Conservation (phyloP, 768 basidiomycete species). For the Suillus fuscotomentosus region DNA sequence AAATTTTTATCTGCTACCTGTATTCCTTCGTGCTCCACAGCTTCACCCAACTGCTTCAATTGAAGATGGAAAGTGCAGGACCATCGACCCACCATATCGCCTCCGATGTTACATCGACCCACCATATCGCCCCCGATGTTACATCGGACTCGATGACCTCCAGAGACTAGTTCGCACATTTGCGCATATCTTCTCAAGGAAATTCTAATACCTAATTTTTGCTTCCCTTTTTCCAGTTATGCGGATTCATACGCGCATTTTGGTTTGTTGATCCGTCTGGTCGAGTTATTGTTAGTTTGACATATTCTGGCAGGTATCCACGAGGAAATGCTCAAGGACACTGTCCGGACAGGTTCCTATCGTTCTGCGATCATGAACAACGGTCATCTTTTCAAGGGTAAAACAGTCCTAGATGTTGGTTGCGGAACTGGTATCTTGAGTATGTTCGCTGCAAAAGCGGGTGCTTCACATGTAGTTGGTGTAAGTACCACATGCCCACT, state of each 20-base stretch:
- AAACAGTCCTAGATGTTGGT: slow-evolving; percentile 96
- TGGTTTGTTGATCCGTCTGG: slow-evolving; percentile 45
- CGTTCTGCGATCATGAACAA: slow-evolving; percentile 94
- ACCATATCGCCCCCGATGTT: slow-evolving; percentile 9
- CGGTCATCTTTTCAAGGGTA: slow-evolving; percentile 92
- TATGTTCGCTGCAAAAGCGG: slow-evolving; percentile 97
- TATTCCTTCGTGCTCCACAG: not conserved
- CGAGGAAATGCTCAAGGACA: slow-evolving; percentile 99
- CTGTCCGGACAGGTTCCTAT: slow-evolving; percentile 93
- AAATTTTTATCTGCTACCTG: not conserved
- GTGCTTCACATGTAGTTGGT: slow-evolving; percentile 91
- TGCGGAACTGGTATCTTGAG: slow-evolving; percentile 98
- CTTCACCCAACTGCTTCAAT: slow-evolving; percentile 5
- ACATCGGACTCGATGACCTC: slow-evolving; percentile 67
- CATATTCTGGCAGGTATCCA: slow-evolving; percentile 70
- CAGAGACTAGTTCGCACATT: slow-evolving; percentile 76
- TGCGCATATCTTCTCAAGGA: slow-evolving; percentile 21
- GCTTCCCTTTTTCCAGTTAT: slow-evolving; percentile 60
- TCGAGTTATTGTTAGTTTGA: slow-evolving; percentile 1
- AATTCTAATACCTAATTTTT: slow-evolving; percentile 35
- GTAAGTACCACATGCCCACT: slow-evolving; percentile 42
- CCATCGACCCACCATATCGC: slow-evolving; percentile 22
- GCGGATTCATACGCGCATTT: slow-evolving; percentile 97
- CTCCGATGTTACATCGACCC: slow-evolving; percentile 17
- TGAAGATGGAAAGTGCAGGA: slow-evolving; percentile 29